Base-by-base conservation (phyloP, 106 monocot genomes). In the Platanthera zijinensis region DNA sequence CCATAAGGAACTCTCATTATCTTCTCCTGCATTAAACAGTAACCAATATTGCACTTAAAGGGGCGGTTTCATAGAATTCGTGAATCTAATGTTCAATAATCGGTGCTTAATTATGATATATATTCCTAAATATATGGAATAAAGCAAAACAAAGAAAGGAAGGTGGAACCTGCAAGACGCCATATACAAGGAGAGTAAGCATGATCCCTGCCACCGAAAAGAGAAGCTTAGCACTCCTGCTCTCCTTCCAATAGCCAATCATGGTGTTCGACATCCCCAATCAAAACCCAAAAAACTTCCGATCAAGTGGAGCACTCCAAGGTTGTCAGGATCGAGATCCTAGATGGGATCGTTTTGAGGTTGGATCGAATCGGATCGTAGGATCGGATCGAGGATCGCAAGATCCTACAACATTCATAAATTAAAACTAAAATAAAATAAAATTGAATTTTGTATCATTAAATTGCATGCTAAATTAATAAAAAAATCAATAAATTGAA, bases 1-100 rank as follows among this genome's bases (percentile, higher is more conserved):
- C 96, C 96, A 84, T 93, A 96, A 6, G 96, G 96, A 84, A 93
- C 87, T 80, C 89, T 85, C 96, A 96, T 96, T 8, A 96, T 96
- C 83, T 93, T 96, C 75, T 96, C 96, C 93, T 96, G 87, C 74
- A 84, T 71, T 30, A 75, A 53, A 78, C 50, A n/a, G 21, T 11
- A 39, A 30, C 30, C 30, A 8, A 70, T 8, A 10, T 70, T 70
- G 10, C 45, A 10, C 30, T 28, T 10, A 10, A 30, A 10, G 12
- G 11, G 7, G 4, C 12, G 45, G 69, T 39, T 39, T 39, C 39
- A 39, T 39, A 39, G 39, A 39, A 3, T 39, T 39, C 39, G 39
- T 3, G 39, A 39, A 39, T 39, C 39, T 39, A 39, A 39, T 39
- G 39, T 39, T 39, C 39, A 39, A 39, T 32, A 32, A 66, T 19